A percentile compares a stretch with the other conserved stretches of the same genome.
These are phyloP conservation scores for Melanopsichium pennsylvanicum DNA, from an alignment of 1,284 basidiomycete genomes.

Conservation along the genomic window DNA sequence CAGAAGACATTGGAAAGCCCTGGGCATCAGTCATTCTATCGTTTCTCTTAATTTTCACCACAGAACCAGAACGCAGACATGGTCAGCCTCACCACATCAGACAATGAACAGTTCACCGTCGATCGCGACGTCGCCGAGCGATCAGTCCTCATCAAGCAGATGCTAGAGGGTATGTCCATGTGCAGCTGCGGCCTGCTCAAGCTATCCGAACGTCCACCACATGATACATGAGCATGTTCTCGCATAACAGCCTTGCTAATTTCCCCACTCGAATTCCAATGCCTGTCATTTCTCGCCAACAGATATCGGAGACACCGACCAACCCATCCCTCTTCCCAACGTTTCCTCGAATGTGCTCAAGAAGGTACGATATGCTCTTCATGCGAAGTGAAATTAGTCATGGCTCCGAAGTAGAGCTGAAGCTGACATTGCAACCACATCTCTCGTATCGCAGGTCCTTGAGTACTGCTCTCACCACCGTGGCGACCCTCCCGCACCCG, in stretches of 20 bases:
- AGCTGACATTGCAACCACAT: not conserved
- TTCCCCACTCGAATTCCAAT: too few relatives aligned
- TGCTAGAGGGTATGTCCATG: conserved; percentile 87
- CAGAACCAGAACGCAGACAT: conserved; percentile 18
- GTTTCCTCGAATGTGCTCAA: conserved; percentile 94
- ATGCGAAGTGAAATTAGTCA: too few relatives aligned
- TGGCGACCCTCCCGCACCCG: conserved; percentile 88
- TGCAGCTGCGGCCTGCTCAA: too few relatives aligned
- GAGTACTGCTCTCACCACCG: conserved; percentile 99
- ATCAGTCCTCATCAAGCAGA: conserved; percentile 96
- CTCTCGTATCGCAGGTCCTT: conserved; percentile 76
- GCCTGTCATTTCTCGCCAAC: too few relatives aligned
- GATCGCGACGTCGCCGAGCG: conserved; percentile 95
- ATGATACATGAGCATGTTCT: too few relatives aligned
- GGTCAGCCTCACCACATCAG: conserved; percentile 72
- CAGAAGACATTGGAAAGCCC: too few relatives aligned
- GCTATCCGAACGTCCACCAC: too few relatives aligned
- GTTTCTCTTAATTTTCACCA: not conserved
- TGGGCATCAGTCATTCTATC: too few relatives aligned
- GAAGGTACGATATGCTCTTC: conserved; percentile 76
- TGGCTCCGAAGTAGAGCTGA: too few relatives aligned
- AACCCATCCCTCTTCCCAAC: conserved; percentile 94
- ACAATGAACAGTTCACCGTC: conserved; percentile 92
- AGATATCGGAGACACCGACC: conserved; percentile 67
- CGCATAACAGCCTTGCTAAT: too few relatives aligned